These are phyloP conservation scores for Phycomyces blakesleeanus DNA, from an alignment of 192 early-diverging fungal species.

Conservation along the genomic window DNA sequence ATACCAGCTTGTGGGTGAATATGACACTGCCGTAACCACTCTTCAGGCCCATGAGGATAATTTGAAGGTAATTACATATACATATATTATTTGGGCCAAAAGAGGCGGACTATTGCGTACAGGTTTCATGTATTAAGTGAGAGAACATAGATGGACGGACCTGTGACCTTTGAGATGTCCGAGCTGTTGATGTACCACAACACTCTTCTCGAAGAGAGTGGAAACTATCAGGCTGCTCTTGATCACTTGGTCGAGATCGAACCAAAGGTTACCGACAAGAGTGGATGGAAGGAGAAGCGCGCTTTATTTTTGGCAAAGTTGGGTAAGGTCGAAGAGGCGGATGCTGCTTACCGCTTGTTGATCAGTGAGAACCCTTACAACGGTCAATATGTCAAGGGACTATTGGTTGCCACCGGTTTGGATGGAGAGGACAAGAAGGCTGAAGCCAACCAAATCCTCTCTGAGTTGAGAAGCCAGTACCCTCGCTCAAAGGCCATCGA, in stretches of 20 bases:
- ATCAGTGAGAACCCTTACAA: conserved; percentile 81
- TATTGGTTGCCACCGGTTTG: conserved; percentile 54
- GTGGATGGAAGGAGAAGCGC: conserved; percentile 70
- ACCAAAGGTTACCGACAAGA: conserved; percentile 68
- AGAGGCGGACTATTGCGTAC: neutral
- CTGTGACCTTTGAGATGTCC: conserved; percentile 63
- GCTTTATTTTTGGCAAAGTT: conserved; percentile 65
- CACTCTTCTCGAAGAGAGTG: conserved; percentile 77
- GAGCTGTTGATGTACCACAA: conserved; percentile 88
- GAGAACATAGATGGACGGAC: neutral
- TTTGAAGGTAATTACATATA: conserved; percentile 62
- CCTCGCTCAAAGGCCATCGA: conserved; percentile 80
- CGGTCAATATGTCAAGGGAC: conserved; percentile 64
- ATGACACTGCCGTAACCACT: conserved; percentile 71
- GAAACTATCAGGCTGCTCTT: conserved; percentile 71
- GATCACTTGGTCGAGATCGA: conserved; percentile 76
- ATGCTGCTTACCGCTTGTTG: conserved; percentile 70
- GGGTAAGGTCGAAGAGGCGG: conserved; percentile 65
- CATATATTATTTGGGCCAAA: conserved; percentile 6
- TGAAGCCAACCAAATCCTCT: conserved; percentile 9
- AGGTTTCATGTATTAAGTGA: neutral
- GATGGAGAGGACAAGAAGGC: conserved; percentile 18
- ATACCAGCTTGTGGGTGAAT: conserved; percentile 76
- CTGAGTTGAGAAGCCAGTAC: conserved; percentile 43
- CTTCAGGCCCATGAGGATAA: conserved; percentile 67